These are phyloP conservation scores for Cercospora sesami DNA, from an alignment of 2,329 filamentous ascomycete species.

Conservation along the genomic window DNA sequence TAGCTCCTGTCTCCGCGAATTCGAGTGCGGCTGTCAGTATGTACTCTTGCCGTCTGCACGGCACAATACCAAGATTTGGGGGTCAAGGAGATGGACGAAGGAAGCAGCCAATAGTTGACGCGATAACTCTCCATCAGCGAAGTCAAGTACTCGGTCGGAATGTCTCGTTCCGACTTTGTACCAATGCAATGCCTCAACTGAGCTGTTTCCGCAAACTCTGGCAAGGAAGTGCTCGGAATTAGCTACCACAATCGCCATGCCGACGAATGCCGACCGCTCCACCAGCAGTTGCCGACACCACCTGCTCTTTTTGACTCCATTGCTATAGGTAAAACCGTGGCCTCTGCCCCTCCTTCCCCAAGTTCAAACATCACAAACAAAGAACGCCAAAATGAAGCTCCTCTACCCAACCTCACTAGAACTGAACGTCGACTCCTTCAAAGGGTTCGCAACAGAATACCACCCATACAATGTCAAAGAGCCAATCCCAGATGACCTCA, in stretches of 20 bases:
- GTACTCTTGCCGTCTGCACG: background rate
- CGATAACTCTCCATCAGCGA: background rate
- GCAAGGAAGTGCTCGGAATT: slow-evolving; percentile 1
- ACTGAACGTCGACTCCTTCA: slow-evolving; percentile 56
- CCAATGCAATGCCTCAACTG: background rate
- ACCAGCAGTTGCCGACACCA: slow-evolving; percentile 1
- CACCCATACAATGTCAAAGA: slow-evolving; percentile 60
- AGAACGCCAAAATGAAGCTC: slow-evolving; percentile 58
- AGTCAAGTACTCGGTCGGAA: background rate
- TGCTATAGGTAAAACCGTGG: background rate
- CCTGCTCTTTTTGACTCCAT: background rate
- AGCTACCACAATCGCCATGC: background rate
- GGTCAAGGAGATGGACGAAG: background rate
- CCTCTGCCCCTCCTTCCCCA: background rate
- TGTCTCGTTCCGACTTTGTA: background rate
- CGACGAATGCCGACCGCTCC: slow-evolving; percentile 2
- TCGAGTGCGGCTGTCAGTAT: background rate
- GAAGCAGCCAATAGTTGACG: background rate
- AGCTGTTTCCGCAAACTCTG: background rate
- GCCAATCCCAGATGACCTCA: slow-evolving; percentile 57
- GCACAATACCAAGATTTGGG: background rate
- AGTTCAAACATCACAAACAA: background rate
- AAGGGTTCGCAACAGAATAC: slow-evolving; percentile 61
- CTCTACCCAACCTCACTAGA: slow-evolving; percentile 65
- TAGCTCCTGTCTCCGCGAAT: background rate